Base-by-base conservation (phyloP, 805 yeast species). In the Kuraishia ogatae region DNA sequence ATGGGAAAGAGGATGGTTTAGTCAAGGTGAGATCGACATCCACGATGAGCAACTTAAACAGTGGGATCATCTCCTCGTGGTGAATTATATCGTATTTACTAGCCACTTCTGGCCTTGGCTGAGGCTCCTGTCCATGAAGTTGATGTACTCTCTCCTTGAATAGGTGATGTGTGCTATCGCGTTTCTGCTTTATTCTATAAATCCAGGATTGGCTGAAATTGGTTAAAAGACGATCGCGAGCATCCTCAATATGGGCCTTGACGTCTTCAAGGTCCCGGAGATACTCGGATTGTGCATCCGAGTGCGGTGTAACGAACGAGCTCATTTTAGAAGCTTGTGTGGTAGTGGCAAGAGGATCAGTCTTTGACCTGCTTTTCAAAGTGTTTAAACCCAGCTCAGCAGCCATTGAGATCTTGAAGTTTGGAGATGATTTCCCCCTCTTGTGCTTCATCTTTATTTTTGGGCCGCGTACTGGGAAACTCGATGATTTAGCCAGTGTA, bases 31-130 rank as follows among this genome's bases (percentile, higher is more conserved):
- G 67, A 51, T 77, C 77, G 20, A 83, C 64, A 49, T 78, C 77
- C 54, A 74, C 76, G 58, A 86, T 63, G 22, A 75, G 73, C 48
- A 80, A 62, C n/a, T 72, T 76, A 61, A 85, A 73, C 29, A 87
- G 68, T 7, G 84, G 78, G 1, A 87, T 84, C 39, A 75, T 67
- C 3, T 72, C 69, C 1, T 58, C 59, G 11, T 64, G 60, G 2
- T 61, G 55, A 8, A 66, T 54, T 20, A 69, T 63, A 4, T 71
- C 69, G 50, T 58, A 69, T 50, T 62, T 65, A 13, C 61, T 56
- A 22, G 65, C 46, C 46, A 69, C 66, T 22, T 53, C 59, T 22
- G 59, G 29, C 13, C 66, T 57, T 4, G 67, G 61, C 3, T 61
- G 61, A 8, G 71, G 70, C 50, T 68, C 71, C 2, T 58, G 56